Conservation (phyloP, 2,329 filamentous ascomycete species). For the Phyllosticta citribraziliensis region DNA sequence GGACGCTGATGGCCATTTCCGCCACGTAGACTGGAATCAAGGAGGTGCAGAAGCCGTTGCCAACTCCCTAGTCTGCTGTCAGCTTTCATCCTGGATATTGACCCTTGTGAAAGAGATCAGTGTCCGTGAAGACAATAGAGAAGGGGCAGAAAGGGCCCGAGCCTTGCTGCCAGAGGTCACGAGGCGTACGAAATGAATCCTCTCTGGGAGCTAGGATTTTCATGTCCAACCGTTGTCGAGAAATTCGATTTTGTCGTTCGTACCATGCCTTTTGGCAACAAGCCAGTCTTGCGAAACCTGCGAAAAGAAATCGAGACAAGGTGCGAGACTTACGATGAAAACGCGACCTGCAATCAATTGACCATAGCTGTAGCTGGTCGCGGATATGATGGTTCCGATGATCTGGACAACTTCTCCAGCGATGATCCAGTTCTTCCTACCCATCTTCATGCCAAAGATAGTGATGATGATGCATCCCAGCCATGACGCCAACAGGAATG, state of each 20-base stretch:
- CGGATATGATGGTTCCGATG: constrained; percentile 22
- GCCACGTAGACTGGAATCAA: constrained; percentile 23
- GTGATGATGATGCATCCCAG: constrained; percentile 20
- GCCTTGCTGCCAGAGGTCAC: no score
- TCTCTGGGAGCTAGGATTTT: no score
- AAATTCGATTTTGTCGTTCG: no score
- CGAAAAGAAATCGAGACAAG: neutral
- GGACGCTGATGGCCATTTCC: constrained; percentile 20
- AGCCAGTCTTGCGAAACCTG: no score
- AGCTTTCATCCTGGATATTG: neutral
- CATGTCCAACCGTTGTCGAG: no score
- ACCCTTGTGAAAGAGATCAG: neutral
- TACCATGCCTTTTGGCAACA: neutral
- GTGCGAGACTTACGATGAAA: constrained; percentile 15
- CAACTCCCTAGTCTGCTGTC: constrained; percentile 18
- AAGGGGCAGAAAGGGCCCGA: neutral
- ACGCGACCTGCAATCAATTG: constrained; percentile 22
- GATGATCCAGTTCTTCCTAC: constrained; percentile 21
- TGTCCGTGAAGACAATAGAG: neutral
- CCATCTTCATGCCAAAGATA: constrained; percentile 17
- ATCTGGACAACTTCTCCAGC: constrained; percentile 18
- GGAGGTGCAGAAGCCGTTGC: constrained; percentile 23
- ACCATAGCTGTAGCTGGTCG: constrained; percentile 18
- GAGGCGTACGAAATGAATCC: no score
- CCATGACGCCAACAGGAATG: constrained; percentile 22